Percentiles rank a stretch among this genome's conserved stretches.
phyloP scores from a whole-genome alignment of 495 filamentous ascomycete genomes.

The Articulospora tetracladia region DNA sequence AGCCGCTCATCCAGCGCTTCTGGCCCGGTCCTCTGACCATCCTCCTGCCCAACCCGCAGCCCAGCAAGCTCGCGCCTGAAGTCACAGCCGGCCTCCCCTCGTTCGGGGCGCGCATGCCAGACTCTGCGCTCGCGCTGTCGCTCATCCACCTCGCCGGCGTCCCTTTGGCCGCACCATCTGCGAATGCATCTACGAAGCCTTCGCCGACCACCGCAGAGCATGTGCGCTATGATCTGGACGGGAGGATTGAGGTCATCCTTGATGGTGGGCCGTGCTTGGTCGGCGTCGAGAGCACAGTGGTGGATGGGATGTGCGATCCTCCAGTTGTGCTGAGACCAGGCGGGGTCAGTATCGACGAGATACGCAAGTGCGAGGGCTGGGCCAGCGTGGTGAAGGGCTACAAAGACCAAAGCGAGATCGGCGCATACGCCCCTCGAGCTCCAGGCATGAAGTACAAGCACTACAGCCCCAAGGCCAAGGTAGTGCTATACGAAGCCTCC shows the following conservation, averaged over 20 bases:
- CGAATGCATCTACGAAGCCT: constrained; percentile 89
- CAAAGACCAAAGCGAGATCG: constrained; percentile 56
- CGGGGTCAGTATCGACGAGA: constrained; percentile 81
- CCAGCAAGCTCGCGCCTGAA: constrained; percentile 72
- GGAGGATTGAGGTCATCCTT: constrained; percentile 82
- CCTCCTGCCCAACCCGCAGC: constrained; percentile 70
- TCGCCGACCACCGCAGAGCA: constrained; percentile 87
- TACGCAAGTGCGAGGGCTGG: constrained; percentile 76
- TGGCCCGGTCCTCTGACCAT: constrained; percentile 97
- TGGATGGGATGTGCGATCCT: constrained; percentile 79
- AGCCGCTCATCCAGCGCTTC: constrained; percentile 73
- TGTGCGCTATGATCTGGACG: constrained; percentile 78
- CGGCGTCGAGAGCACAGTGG: constrained; percentile 94
- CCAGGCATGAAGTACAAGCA: constrained; percentile 99
- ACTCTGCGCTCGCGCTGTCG: constrained; percentile 74
- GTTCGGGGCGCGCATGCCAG: constrained; percentile 89
- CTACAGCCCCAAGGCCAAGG: constrained; percentile 87
- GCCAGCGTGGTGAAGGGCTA: constrained; percentile 71
- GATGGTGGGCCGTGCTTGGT: constrained; percentile 85
- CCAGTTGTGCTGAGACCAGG: constrained; percentile 84
- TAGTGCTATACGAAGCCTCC: constrained; percentile 71
- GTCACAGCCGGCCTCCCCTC: constrained; percentile 80
- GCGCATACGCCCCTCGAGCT: constrained; percentile 62
- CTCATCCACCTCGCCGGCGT: constrained; percentile 72
- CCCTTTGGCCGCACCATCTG: constrained; percentile 90